A percentile compares a stretch with the other conserved stretches of the same genome.
Evolutionary conservation across 2,329 filamentous ascomycete species (phyloP).

Genomic region (Colletotrichum sp.): DNA sequence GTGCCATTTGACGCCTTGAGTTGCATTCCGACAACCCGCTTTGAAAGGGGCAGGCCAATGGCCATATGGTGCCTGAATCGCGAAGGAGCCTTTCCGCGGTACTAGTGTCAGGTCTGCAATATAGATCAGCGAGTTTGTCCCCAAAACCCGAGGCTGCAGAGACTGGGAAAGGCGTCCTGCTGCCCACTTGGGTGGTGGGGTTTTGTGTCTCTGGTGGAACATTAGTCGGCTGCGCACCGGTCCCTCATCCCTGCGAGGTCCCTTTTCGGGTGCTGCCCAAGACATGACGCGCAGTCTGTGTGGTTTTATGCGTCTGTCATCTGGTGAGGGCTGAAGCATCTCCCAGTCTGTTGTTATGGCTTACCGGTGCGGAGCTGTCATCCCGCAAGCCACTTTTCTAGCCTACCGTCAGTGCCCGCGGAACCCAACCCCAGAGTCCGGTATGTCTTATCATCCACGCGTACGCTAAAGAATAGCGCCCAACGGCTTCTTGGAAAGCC

Average conservation of each 20-base stretch:
- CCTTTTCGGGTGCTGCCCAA: not conserved
- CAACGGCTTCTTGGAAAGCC: not conserved
- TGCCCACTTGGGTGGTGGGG: not conserved
- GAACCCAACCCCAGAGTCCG: not conserved
- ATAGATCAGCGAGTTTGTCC: not conserved
- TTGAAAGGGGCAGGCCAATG: not conserved
- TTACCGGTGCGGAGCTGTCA: not conserved
- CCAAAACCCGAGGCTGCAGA: not conserved
- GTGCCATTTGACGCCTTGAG: not conserved
- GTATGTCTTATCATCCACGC: not conserved
- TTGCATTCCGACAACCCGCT: not conserved
- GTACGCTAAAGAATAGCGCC: not conserved
- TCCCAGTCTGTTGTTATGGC: not conserved
- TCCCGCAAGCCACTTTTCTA: not conserved
- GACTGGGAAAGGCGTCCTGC: not conserved
- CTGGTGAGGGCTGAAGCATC: not conserved
- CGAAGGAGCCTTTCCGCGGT: not conserved
- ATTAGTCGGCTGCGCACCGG: not conserved
- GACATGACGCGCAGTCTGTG: not conserved
- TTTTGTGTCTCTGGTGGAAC: not conserved
- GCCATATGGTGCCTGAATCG: not conserved
- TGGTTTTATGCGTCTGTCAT: not conserved
- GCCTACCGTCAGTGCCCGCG: not conserved
- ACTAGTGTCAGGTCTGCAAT: not conserved
- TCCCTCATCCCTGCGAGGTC: not conserved